A percentile compares a stretch with the other conserved stretches of the same genome.
Evolutionary conservation across 2,329 filamentous ascomycete genomes (phyloP).

Genomic region (Westerdykella ornata): DNA sequence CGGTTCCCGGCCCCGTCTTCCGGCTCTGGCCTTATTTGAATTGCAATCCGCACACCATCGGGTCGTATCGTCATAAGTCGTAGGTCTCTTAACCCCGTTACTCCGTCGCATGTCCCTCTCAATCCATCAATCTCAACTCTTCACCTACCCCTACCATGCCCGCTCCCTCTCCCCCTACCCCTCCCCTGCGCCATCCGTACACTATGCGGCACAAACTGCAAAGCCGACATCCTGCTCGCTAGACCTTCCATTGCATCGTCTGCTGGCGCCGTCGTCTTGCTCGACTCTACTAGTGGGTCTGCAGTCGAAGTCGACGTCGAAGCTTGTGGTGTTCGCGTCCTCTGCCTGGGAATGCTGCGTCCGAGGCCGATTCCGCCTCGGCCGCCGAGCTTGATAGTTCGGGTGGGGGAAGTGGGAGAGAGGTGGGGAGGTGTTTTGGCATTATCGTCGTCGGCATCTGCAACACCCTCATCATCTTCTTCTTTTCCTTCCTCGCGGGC

Average conservation of each 20-base stretch:
- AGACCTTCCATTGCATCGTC: constrained; percentile 58
- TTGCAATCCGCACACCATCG: too few relatives aligned
- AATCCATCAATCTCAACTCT: too few relatives aligned
- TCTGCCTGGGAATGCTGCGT: constrained; percentile 1
- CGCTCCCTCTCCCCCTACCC: constrained; percentile 14
- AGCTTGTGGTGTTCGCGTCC: constrained; percentile 9
- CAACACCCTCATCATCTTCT: constrained; percentile 1
- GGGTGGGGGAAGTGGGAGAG: constrained; percentile 8
- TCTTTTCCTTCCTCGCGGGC: constrained; percentile 9
- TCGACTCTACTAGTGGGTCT: background rate
- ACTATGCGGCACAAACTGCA: constrained; percentile 64
- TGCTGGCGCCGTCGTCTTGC: constrained; percentile 1
- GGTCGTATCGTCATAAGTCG: too few relatives aligned
- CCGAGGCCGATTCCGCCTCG: constrained; percentile 26
- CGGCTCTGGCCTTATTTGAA: too few relatives aligned
- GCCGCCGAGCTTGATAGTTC: constrained; percentile 18
- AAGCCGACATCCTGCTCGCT: constrained; percentile 60
- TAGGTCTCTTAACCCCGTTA: too few relatives aligned
- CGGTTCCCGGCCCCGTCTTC: too few relatives aligned
- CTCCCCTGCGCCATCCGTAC: constrained; percentile 35
- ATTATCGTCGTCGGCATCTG: background rate
- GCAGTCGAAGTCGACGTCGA: background rate
- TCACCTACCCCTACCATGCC: background rate
- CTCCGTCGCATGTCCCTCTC: too few relatives aligned
- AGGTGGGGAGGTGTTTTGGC: background rate